phyloP scores from a whole-genome alignment of 2,329 filamentous ascomycete genomes.

The Raffaelea deltoideospora region DNA sequence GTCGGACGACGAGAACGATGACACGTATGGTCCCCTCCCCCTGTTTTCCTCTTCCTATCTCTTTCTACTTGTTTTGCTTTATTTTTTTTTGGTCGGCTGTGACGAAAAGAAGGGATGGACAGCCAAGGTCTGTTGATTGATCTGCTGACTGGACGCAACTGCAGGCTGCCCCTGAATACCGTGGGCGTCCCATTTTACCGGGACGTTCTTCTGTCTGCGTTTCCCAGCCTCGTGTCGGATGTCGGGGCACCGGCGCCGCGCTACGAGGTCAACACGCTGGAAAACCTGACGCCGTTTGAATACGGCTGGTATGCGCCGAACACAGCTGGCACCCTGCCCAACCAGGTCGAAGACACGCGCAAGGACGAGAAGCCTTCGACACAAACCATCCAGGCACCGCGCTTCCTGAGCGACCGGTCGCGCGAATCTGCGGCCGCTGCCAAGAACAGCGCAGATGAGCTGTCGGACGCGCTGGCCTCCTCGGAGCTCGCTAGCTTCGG shows the following conservation, averaged over 20 bases:
- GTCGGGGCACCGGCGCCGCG: slow-evolving; percentile 68
- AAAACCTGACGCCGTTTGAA: slow-evolving; percentile 54
- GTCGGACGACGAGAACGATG: slow-evolving; percentile 10
- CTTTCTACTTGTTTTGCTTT: too few relatives aligned
- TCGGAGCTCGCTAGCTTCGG: slow-evolving; percentile 59
- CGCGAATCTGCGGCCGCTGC: slow-evolving; percentile 31
- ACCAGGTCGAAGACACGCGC: slow-evolving; percentile 71
- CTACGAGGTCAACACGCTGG: slow-evolving; percentile 55
- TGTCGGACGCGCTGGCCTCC: slow-evolving; percentile 50
- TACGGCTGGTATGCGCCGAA: slow-evolving; percentile 69
- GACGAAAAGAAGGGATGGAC: too few relatives aligned
- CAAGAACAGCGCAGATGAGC: slow-evolving; percentile 32
- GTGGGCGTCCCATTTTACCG: slow-evolving; percentile 91
- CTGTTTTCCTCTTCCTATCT: too few relatives aligned
- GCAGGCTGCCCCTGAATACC: slow-evolving; percentile 49
- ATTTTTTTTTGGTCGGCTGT: too few relatives aligned
- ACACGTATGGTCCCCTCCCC: slow-evolving; percentile 2
- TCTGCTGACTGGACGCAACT: too few relatives aligned
- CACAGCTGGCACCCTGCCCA: slow-evolving; percentile 55
- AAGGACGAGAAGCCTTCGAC: slow-evolving; percentile 37
- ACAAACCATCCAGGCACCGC: slow-evolving; percentile 61
- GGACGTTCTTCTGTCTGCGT: slow-evolving; percentile 72
- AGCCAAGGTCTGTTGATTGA: too few relatives aligned
- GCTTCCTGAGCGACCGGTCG: slow-evolving; percentile 88
- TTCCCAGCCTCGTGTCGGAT: slow-evolving; percentile 73